phyloP scores from a whole-genome alignment of 257 asterid species.

The Knoxia roxburghii region DNA sequence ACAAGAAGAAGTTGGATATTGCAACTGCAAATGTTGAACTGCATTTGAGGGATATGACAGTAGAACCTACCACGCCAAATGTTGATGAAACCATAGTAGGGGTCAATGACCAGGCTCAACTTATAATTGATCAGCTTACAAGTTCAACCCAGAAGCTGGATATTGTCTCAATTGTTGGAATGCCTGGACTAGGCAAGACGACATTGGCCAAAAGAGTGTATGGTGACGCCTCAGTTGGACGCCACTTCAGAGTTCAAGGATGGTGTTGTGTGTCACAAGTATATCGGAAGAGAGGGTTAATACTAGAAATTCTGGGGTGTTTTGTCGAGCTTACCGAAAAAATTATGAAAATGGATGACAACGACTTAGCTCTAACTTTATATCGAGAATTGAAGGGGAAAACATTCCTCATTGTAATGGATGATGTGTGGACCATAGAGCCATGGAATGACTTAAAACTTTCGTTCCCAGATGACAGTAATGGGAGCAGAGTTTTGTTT shows the following conservation, averaged over 20 bases:
- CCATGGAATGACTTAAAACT: too few relatives aligned
- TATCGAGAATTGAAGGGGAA: background rate
- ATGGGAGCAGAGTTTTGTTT: conserved; percentile 4
- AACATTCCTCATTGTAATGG: conserved; percentile 3
- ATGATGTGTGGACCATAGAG: background rate
- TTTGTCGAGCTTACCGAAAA: background rate
- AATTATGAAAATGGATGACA: background rate
- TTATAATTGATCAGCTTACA: background rate
- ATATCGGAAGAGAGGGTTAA: conserved; percentile 7
- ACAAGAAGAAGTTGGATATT: too few relatives aligned
- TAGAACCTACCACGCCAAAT: background rate
- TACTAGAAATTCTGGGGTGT: conserved; percentile 7
- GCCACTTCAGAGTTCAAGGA: conserved; percentile 4
- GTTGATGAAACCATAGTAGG: background rate
- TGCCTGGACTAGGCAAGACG: conserved; percentile 21
- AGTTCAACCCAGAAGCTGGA: background rate
- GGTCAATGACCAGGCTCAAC: background rate
- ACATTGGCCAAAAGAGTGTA: conserved; percentile 13
- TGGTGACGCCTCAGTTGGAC: background rate
- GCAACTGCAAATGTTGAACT: background rate
- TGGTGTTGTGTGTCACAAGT: conserved; percentile 17
- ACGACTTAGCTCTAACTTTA: background rate
- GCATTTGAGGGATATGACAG: too few relatives aligned
- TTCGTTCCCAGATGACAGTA: too few relatives aligned
- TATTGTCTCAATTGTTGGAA: conserved; percentile 14